A percentile compares a stretch with the other conserved stretches of the same genome.
phyloP scores from a whole-genome alignment of 768 basidiomycete genomes.

The Tulasnella sp. region DNA sequence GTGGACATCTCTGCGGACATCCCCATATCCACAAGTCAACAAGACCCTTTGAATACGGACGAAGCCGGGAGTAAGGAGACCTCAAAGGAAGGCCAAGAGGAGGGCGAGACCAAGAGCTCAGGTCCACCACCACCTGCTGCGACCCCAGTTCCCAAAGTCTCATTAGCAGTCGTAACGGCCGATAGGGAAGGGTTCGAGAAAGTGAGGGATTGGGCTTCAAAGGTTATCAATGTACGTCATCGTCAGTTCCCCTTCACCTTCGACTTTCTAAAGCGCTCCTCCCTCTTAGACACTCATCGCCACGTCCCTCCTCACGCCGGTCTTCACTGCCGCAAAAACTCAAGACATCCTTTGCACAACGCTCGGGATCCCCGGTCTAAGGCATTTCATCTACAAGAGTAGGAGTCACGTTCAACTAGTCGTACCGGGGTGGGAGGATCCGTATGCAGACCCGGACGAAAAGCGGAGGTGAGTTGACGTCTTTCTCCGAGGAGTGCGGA shows the following conservation, averaged over 20 bases:
- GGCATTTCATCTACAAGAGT: conserved; percentile 95
- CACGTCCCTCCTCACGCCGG: neutral
- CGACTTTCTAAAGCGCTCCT: neutral
- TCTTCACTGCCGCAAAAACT: conserved; percentile 13
- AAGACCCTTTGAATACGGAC: neutral
- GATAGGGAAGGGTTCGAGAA: conserved; percentile 21
- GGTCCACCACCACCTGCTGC: neutral
- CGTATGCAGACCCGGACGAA: conserved; percentile 58
- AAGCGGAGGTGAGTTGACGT: neutral
- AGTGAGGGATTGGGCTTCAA: conserved; percentile 19
- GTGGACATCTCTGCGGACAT: neutral
- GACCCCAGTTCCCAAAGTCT: neutral
- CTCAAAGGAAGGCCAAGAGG: neutral
- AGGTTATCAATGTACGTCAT: conserved; percentile 6
- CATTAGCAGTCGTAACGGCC: conserved; percentile 19
- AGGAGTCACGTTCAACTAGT: conserved; percentile 85
- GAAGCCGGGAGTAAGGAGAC: neutral
- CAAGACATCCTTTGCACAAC: conserved; percentile 58
- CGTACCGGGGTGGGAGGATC: conserved; percentile 74
- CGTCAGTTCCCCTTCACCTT: neutral
- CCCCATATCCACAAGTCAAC: neutral
- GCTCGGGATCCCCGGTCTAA: conserved; percentile 78
- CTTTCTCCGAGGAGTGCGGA: neutral
- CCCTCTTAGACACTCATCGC: conserved; percentile 5
- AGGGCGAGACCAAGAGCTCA: neutral